These are phyloP conservation scores for Tetragonia tetragonoides DNA, from an alignment of 148 eudicot species.

Conservation along the genomic window DNA sequence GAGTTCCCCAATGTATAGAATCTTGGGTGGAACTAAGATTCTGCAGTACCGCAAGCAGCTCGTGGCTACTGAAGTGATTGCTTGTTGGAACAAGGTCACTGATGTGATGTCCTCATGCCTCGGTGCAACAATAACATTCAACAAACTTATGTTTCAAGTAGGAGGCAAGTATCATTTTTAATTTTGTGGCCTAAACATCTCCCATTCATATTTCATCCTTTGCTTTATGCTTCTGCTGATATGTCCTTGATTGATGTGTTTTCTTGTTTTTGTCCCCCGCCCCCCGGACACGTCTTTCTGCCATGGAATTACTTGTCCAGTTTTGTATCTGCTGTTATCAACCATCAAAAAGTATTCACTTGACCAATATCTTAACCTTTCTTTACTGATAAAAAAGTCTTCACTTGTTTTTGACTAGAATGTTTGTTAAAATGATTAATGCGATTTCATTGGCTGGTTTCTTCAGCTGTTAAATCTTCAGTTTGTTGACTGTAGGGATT, in stretches of 20 bases:
- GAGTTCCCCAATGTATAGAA: slow-evolving; percentile 7
- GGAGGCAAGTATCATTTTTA: slow-evolving; percentile 3
- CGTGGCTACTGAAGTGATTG: not conserved
- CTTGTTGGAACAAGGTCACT: not conserved
- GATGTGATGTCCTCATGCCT: not conserved
- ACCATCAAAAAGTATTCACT: not conserved
- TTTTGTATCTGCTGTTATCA: not conserved
- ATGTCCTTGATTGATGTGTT: not conserved
- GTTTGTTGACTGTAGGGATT: too few relatives aligned
- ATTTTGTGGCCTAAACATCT: not conserved
- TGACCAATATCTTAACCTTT: not conserved
- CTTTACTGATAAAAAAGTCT: not conserved
- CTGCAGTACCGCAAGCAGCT: not conserved
- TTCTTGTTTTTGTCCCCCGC: not conserved
- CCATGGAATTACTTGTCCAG: not conserved
- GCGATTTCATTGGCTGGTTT: not conserved
- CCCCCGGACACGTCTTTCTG: not conserved
- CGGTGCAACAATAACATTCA: not conserved
- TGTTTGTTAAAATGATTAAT: not conserved
- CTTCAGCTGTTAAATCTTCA: too few relatives aligned
- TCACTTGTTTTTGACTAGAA: not conserved
- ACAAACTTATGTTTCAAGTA: not conserved
- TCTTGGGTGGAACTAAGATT: not conserved
- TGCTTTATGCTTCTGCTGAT: not conserved
- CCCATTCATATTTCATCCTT: not conserved